These are phyloP conservation scores for Volvariella surrecta DNA, from an alignment of 1,284 basidiomycete species.

Conservation along the genomic window DNA sequence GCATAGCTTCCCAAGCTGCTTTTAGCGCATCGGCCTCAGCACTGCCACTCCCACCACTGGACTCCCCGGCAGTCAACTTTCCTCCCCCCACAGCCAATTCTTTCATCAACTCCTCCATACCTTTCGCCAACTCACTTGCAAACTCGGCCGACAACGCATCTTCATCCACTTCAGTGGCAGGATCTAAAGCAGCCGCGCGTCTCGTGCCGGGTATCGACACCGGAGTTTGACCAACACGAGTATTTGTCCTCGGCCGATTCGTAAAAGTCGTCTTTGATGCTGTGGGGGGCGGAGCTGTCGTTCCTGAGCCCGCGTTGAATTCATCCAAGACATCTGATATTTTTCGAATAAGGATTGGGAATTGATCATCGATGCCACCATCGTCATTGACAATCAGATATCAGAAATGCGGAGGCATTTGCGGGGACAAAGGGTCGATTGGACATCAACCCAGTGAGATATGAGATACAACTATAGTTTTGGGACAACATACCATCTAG, in stretches of 20 bases:
- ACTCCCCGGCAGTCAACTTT: neutral
- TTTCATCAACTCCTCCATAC: slow-evolving; percentile 82
- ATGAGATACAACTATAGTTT: slow-evolving; percentile 34
- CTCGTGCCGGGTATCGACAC: slow-evolving; percentile 25
- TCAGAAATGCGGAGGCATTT: slow-evolving; percentile 29
- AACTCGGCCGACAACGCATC: slow-evolving; percentile 45
- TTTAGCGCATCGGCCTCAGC: slow-evolving; percentile 39
- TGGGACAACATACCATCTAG: slow-evolving; percentile 48
- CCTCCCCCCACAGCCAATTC: slow-evolving; percentile 39
- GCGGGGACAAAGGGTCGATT: neutral
- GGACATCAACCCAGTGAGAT: slow-evolving; percentile 14
- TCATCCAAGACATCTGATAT: slow-evolving; percentile 21
- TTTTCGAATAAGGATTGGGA: slow-evolving; percentile 4
- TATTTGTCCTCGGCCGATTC: slow-evolving; percentile 29
- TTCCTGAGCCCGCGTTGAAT: slow-evolving; percentile 18
- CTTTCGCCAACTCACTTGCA: slow-evolving; percentile 65
- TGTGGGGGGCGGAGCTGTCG: slow-evolving; percentile 8
- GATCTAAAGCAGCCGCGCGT: slow-evolving; percentile 13
- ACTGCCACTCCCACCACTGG: slow-evolving; percentile 12
- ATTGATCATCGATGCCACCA: slow-evolving; percentile 10
- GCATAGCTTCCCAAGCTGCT: slow-evolving; percentile 70
- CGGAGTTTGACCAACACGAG: slow-evolving; percentile 31
- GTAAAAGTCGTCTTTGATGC: slow-evolving; percentile 18
- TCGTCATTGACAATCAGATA: slow-evolving; percentile 11
- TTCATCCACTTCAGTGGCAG: slow-evolving; percentile 24